Evolutionary conservation across 106 monocot species (phyloP), one percentile per base, ranked within the genome.

Genomic region (Dioscorea dumetorum): DNA sequence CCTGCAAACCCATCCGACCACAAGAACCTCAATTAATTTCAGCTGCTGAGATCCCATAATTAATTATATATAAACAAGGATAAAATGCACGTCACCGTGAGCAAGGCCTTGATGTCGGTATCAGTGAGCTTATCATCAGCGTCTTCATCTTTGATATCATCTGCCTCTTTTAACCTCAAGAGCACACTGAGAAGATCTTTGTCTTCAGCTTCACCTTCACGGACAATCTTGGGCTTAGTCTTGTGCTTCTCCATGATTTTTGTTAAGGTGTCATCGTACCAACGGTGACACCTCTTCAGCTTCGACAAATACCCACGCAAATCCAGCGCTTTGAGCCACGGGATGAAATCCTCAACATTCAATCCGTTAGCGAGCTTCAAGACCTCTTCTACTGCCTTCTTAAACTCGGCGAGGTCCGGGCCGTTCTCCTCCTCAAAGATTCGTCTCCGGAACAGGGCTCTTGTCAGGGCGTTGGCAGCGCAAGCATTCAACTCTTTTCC

Each of bases 341-440:
- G 86, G 35, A 86, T 62, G 76, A 79, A 82, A 51, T 86, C 86
- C 4, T 70, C 76, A 19, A 79, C 53, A 58, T 75, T 71, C 63
- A 86, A 81, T 32, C 50, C 81, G 48, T 78, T 81, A 12, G 86
- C 76, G 48, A 86, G 72, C 69, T 22, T 28, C 75, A 79, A 78
- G 65, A 86, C 65, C 75, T 82, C 82, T 67, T 62, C 69, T 72
- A 81, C 78, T 82, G 79, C 82, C 58, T 61, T 65, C 69, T 70
- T 76, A 35, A 85, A 81, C 78, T 85, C 85, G 21, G 56, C 33
- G 83, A 63, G 48, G 51, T 72, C 69, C 53, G 48, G 34, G 3
- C 34, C 34, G 4, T 34, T 34, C 50, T 72, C 70, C 14, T 48
- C 71, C 15, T 60, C 73, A 73, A 86, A 86, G 19, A 79, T 54